Base-by-base conservation (phyloP, 1,139 yeast genomes). In the Petasospora rhodanensis region DNA sequence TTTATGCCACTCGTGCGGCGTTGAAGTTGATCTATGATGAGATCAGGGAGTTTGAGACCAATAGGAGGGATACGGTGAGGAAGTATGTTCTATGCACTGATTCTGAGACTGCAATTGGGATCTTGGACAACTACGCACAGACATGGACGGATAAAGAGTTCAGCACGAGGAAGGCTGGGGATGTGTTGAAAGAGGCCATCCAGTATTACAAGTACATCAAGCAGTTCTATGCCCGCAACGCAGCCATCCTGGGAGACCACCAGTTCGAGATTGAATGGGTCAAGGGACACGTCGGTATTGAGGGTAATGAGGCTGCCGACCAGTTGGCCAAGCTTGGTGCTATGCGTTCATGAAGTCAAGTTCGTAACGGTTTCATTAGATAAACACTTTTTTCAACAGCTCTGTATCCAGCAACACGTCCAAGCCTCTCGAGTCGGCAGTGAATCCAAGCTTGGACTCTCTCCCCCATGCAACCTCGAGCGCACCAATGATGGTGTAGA, bases 241-340 rank as follows among this genome's bases (percentile, higher is more conserved):
- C 46, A 5, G 46, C 34, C 4, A 18, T 41, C 1, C 56, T 57
- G 31, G 43, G 47, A 21, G 37, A 41, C 5, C 58, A 56, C 19
- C 31, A 45, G 10, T 66, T 80, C 17, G 49, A 55, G 3, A 55
- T 81, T 27, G 55, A 55, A 9, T 77, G 91, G 63, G 93, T 84
- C 4, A 64, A 62, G 33, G 96, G 93, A 1, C 96, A 89, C 55
- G 55, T 63, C n/a, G 91, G 87, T 0, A 54, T 62, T 28, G 54
- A 51, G 12, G 96, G 96, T 1, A 87, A 87, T 52, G 87, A 79
- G 42, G 62, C 54, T 52, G 96, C 96, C 0, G 96, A 89, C 54
- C 45, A 53, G 27, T 61, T 87, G 32, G 96, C 96, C 4, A 79
- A 73, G 38, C 36, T 47, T 18, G 93, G 85, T 13, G 44, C 43